Conservation (phyloP, 352 stramenopile species). For the Pelagophyceae sp. region DNA sequence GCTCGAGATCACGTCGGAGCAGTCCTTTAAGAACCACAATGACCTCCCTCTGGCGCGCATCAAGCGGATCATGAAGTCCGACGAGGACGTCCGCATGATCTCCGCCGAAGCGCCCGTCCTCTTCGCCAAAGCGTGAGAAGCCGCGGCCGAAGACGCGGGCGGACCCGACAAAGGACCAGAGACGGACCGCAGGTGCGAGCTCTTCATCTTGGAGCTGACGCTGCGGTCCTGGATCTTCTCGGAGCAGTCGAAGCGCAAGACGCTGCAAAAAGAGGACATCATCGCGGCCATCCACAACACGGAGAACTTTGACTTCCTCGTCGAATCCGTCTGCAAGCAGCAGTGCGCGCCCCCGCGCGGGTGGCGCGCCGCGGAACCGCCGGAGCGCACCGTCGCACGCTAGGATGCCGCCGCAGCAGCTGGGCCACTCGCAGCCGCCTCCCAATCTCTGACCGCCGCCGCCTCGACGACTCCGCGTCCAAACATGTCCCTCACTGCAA, state of each 20-base stretch:
- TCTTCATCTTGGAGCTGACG: slow-evolving; percentile 98
- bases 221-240: slow-evolving; percentile 72
- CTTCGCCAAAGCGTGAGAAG: slow-evolving; percentile 97
- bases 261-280: slow-evolving; percentile 96
- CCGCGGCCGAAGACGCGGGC: no score
- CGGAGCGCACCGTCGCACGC: no score
- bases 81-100: slow-evolving; percentile 97
- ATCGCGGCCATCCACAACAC: slow-evolving; percentile 93
- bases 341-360: no score
- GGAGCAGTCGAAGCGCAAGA: slow-evolving; percentile 74
- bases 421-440: no score
- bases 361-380: not conserved
- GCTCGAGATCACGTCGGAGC: slow-evolving; percentile 78
- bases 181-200: no score
- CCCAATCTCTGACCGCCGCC: no score
- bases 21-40: slow-evolving; percentile 99
- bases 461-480: no score
- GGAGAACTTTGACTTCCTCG: slow-evolving; percentile 98
- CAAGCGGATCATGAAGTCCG: slow-evolving; percentile 99
- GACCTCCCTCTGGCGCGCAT: slow-evolving; percentile 94
- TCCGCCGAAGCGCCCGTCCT: slow-evolving; percentile 89
- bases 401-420: no score
- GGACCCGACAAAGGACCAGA: no score
- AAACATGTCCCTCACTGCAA: no score
- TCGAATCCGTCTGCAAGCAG: slow-evolving; percentile 52